Conservation (phyloP, 768 basidiomycete genomes). For the Amanita polypyramis region DNA sequence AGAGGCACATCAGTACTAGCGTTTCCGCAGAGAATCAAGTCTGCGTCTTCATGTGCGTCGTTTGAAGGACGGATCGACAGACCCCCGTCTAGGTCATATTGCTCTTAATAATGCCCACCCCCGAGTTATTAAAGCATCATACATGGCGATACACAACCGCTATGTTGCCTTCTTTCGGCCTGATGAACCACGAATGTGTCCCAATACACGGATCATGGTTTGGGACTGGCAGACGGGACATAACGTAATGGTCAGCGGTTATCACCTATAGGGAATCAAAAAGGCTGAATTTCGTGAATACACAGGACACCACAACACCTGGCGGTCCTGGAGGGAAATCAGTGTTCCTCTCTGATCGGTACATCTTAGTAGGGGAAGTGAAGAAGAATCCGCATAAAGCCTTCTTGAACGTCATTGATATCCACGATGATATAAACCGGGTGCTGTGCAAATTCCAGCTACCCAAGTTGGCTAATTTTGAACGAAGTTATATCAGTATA, state of each 20-base stretch:
- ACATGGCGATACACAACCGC: constrained; percentile 40
- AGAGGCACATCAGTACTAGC: no score
- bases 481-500: not conserved
- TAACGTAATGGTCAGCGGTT: not conserved
- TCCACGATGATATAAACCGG: not conserved
- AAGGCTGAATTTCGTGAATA: not conserved
- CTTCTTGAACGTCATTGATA: not conserved
- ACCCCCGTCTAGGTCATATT: constrained; percentile 32
- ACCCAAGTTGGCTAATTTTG: not conserved
- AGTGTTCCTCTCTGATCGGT: not conserved
- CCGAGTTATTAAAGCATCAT: constrained; percentile 12
- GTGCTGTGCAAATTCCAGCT: not conserved
- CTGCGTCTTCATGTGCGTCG: constrained; percentile 26
- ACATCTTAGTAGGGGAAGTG: constrained; percentile 2
- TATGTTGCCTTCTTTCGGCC: constrained; percentile 24
- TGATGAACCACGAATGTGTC: not conserved
- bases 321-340: not conserved
- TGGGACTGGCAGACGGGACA: constrained; percentile 54
- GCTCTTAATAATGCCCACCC: constrained; percentile 14
- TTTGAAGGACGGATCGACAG: constrained; percentile 32
- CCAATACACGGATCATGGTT: constrained; percentile 25
- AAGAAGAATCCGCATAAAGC: not conserved
- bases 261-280: no score
- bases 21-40: not conserved
- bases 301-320: not conserved